phyloP scores from a whole-genome alignment of 1,284 basidiomycete species.

The Rhodotorula sp. region DNA sequence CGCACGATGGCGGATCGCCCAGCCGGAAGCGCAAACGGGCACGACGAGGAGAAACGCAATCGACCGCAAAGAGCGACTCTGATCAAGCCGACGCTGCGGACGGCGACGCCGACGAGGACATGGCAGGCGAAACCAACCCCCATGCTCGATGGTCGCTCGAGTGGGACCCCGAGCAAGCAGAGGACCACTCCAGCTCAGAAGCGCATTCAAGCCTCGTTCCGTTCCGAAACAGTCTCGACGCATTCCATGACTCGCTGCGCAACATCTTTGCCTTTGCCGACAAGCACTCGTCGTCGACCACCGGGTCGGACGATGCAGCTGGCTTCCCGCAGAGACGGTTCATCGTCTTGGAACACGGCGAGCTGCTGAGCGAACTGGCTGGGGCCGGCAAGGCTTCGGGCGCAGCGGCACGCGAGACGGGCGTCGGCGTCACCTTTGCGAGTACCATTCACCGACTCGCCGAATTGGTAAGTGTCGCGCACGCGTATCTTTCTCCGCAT shows the following conservation, averaged over 20 bases:
- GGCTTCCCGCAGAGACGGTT: slow-evolving; percentile 5
- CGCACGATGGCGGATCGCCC: neutral
- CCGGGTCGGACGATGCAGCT: too few relatives aligned
- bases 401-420: slow-evolving; percentile 36
- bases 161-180: slow-evolving; percentile 19
- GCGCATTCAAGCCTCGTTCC: slow-evolving; percentile 13
- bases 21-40: neutral
- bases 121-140: neutral
- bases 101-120: neutral
- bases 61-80: neutral
- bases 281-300: neutral
- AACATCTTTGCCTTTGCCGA: slow-evolving; percentile 12
- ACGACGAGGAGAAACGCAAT: neutral
- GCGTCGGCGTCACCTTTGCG: slow-evolving; percentile 35
- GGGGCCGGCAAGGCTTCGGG: slow-evolving; percentile 6
- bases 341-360: slow-evolving; percentile 35
- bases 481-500: too few relatives aligned
- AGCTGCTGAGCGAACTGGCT: slow-evolving; percentile 28
- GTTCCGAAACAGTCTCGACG: slow-evolving; percentile 37
- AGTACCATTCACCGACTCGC: slow-evolving; percentile 26
- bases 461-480: slow-evolving; percentile 16
- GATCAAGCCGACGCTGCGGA: neutral
- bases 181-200: too few relatives aligned
- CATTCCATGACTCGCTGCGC: slow-evolving; percentile 27
- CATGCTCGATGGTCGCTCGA: slow-evolving; percentile 18